Evolutionary conservation across 1,139 yeast species (phyloP).

Genomic region (Wickerhamomyces sp.): DNA sequence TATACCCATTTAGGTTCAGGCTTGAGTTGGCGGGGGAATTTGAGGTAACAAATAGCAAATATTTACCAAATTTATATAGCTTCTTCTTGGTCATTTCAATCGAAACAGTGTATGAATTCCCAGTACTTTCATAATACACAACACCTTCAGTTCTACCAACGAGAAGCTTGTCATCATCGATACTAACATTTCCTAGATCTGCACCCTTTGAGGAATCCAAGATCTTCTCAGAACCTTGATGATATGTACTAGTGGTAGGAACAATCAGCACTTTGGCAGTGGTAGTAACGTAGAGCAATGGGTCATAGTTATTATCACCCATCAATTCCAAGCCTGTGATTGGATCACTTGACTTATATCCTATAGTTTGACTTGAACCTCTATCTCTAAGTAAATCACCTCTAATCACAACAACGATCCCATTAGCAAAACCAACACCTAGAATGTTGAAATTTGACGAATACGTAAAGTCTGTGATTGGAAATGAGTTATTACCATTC

Average conservation of each 20-base stretch:
- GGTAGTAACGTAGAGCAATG: slow-evolving; percentile 30
- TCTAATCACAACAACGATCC: slow-evolving; percentile 72
- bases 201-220: slow-evolving; percentile 66
- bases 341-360: slow-evolving; percentile 72
- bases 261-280: slow-evolving; percentile 68
- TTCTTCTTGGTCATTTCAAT: slow-evolving; percentile 57
- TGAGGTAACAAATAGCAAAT: slow-evolving; percentile 36
- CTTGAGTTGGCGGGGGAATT: slow-evolving; percentile 23
- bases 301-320: slow-evolving; percentile 33
- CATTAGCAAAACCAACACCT: slow-evolving; percentile 85
- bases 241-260: slow-evolving; percentile 75
- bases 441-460: slow-evolving; percentile 27
- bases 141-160: slow-evolving; percentile 28
- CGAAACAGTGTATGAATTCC: slow-evolving; percentile 52
- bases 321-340: slow-evolving; percentile 66
- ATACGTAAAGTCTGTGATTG: slow-evolving; percentile 19
- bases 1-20: slow-evolving; percentile 23
- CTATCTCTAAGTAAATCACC: slow-evolving; percentile 88
- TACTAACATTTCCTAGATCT: slow-evolving; percentile 60
- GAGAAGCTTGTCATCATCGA: slow-evolving; percentile 28
- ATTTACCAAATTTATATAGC: slow-evolving; percentile 33
- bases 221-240: slow-evolving; percentile 58
- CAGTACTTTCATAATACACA: slow-evolving; percentile 35
- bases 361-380: slow-evolving; percentile 81
- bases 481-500: slow-evolving; percentile 26